phyloP scores from a whole-genome alignment of 176 grass and related monocot species.

The bread wheat (Triticum aestivum) region IWGSC_CS_RefSeq_v2.1 NC_057811.1:474504727-474505226 shows the following conservation, averaged over 20 bases:
- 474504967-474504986: too few relatives aligned
- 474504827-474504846: too few relatives aligned
- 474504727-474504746: slow-evolving; percentile 36
- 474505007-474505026: slow-evolving; percentile 1
- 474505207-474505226: background rate
- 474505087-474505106: slow-evolving; percentile 87
- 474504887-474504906: too few relatives aligned
- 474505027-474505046: slow-evolving; percentile 18
- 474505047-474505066: background rate
- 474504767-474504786: background rate
- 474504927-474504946: background rate
- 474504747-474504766: background rate
- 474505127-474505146: slow-evolving; percentile 67
- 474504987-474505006: background rate
- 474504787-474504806: background rate
- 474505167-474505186: slow-evolving; percentile 85
- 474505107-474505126: slow-evolving; percentile 84
- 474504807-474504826: background rate
- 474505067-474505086: slow-evolving; percentile 6
- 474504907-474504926: too few relatives aligned
- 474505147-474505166: slow-evolving; percentile 73
- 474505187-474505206: background rate
- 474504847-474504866: too few relatives aligned
- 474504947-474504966: background rate
- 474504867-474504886: too few relatives aligned